Conservation (phyloP, 2,329 filamentous ascomycete genomes). For the Sordariomycetes sp. region DNA sequence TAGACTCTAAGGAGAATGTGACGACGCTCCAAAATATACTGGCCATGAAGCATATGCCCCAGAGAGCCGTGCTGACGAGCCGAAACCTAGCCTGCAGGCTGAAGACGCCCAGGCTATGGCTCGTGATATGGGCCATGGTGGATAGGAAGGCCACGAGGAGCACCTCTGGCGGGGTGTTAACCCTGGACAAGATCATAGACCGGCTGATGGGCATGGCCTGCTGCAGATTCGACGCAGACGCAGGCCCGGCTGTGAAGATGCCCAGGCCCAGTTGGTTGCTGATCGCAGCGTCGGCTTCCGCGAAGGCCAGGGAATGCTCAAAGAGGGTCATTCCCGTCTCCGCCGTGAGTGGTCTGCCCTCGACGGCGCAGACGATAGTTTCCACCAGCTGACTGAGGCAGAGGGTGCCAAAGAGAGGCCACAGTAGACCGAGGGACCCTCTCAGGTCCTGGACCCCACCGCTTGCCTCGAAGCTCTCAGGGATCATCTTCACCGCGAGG, state of each 20-base stretch:
- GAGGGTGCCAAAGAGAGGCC: slow-evolving; percentile 62
- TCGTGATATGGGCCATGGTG: slow-evolving; percentile 77
- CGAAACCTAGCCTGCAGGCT: slow-evolving; percentile 70
- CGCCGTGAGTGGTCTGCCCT: slow-evolving; percentile 67
- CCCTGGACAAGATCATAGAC: slow-evolving; percentile 61
- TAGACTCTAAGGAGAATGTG: slow-evolving; percentile 49
- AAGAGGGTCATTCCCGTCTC: slow-evolving; percentile 96
- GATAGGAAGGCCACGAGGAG: slow-evolving; percentile 82
- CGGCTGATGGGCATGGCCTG: slow-evolving; percentile 39
- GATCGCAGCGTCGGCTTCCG: slow-evolving; percentile 85
- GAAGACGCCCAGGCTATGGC: slow-evolving; percentile 71
- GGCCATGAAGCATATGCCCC: slow-evolving; percentile 82
- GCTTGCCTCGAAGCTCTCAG: slow-evolving; percentile 25
- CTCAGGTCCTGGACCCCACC: slow-evolving; percentile 46
- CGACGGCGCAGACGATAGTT: slow-evolving; percentile 76
- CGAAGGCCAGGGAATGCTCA: slow-evolving; percentile 91
- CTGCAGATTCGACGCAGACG: slow-evolving; percentile 9
- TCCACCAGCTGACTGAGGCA: slow-evolving; percentile 79
- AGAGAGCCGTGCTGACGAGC: slow-evolving; percentile 79
- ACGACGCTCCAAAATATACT: slow-evolving; percentile 70
- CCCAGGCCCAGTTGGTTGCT: slow-evolving; percentile 69
- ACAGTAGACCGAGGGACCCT: slow-evolving; percentile 69
- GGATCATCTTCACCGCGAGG: slow-evolving; percentile 58
- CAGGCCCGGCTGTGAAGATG: slow-evolving; percentile 16
- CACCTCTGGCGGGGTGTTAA: slow-evolving; percentile 85